Conservation (phyloP, 2,329 filamentous ascomycete species). For the Aspergillus sclerotialis region DNA sequence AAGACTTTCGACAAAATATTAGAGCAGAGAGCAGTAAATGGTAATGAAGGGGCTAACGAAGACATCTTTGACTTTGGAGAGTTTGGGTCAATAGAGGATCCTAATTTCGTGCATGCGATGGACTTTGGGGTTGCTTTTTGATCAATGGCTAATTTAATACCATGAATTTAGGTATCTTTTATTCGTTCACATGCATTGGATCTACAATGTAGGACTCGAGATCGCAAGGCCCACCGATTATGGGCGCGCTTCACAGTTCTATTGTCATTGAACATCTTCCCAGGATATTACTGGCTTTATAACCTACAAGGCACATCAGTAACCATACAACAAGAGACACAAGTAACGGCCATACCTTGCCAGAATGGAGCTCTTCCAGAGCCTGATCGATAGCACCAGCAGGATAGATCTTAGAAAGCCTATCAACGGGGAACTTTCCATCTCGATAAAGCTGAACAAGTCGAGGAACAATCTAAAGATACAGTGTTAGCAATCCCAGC, state of each 20-base stretch:
- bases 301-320: background rate
- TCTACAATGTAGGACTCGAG: too few relatives aligned
- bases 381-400: background rate
- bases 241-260: too few relatives aligned
- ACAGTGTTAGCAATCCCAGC: slow-evolving; percentile 6
- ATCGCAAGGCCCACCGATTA: too few relatives aligned
- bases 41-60: too few relatives aligned
- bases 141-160: background rate
- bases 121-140: background rate
- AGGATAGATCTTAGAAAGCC: slow-evolving; percentile 23
- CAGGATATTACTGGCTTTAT: background rate
- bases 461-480: slow-evolving; percentile 22
- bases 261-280: background rate
- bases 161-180: too few relatives aligned
- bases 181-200: too few relatives aligned
- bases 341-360: background rate
- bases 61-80: too few relatives aligned
- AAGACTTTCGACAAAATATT: background rate
- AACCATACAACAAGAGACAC: background rate
- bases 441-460: slow-evolving; percentile 23
- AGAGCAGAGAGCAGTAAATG: background rate
- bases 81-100: background rate
- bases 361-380: background rate
- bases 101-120: background rate
- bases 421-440: slow-evolving; percentile 30